Percentiles rank a stretch among this genome's conserved stretches.
Evolutionary conservation across 805 yeast species (phyloP).

Genomic region (Candida sithepensis): DNA sequence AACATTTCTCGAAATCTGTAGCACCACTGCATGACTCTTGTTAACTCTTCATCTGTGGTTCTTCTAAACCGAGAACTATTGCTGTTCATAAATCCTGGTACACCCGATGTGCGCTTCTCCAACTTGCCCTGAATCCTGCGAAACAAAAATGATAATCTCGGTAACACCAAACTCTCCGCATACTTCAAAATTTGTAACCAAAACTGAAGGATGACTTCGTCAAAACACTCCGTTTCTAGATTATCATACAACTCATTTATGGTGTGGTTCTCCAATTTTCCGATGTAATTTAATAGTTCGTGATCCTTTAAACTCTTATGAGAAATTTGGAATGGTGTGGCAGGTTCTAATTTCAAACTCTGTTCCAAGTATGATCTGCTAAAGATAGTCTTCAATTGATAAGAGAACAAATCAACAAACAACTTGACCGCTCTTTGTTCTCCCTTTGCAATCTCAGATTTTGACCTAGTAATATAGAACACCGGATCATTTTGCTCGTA

Average conservation of each 20-base stretch:
- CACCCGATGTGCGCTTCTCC: conserved; percentile 14
- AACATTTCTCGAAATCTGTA: conserved; percentile 27
- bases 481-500: conserved; percentile 76
- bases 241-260: conserved; percentile 26
- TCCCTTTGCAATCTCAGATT: conserved; percentile 58
- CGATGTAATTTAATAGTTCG: conserved; percentile 20
- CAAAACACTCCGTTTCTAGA: conserved; percentile 30
- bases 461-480: conserved; percentile 74
- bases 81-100: conserved; percentile 7
- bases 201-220: conserved; percentile 41
- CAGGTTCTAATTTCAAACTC: conserved; percentile 21
- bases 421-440: conserved; percentile 64
- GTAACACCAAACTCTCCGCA: conserved; percentile 71
- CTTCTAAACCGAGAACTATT: conserved; percentile 7
- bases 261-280: conserved; percentile 20
- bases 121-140: conserved; percentile 23
- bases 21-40: conserved; percentile 31
- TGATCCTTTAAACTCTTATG: conserved; percentile 22
- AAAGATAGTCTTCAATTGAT: conserved; percentile 51
- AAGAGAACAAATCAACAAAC: conserved; percentile 70
- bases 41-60: conserved; percentile 23
- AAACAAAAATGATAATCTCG: conserved; percentile 51
- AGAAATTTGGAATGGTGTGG: conserved; percentile 14
- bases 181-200: conserved; percentile 73
- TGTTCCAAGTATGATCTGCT: conserved; percentile 24